Evolutionary conservation across 257 asterid species (phyloP).

Genomic region (Nicotiana knightiana): DNA sequence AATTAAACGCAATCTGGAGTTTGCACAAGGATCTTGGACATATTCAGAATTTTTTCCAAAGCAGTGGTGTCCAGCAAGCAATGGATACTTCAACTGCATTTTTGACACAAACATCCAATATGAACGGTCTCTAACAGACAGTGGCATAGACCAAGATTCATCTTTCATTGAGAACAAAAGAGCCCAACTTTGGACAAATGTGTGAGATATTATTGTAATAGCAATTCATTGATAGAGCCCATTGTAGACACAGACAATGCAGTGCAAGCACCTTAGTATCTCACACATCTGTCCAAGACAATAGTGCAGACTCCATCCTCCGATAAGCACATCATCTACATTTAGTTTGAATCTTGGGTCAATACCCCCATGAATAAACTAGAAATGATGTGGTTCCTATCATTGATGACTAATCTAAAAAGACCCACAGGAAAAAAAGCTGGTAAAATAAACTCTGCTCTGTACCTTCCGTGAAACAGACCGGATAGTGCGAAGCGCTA

Average conservation of each 20-base stretch:
- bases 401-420: neutral
- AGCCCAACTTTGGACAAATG: neutral
- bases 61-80: neutral
- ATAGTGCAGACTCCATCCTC: neutral
- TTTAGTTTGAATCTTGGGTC: neutral
- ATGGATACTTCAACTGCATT: neutral
- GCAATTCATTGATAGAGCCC: neutral
- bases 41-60: neutral
- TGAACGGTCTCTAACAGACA: neutral
- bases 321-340: neutral
- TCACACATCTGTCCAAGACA: neutral
- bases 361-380: neutral
- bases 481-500: constrained; percentile 85
- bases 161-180: neutral
- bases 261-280: neutral
- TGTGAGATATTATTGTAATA: neutral
- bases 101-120: constrained; percentile 4
- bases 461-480: constrained; percentile 87
- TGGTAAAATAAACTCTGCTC: constrained; percentile 1
- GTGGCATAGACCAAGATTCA: neutral
- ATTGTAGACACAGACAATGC: neutral
- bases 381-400: neutral
- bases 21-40: neutral
- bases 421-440: neutral
- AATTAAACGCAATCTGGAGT: neutral